Evolutionary conservation across 1,139 yeast genomes (phyloP).

Genomic region (Debaryomyces singareniensis): DNA sequence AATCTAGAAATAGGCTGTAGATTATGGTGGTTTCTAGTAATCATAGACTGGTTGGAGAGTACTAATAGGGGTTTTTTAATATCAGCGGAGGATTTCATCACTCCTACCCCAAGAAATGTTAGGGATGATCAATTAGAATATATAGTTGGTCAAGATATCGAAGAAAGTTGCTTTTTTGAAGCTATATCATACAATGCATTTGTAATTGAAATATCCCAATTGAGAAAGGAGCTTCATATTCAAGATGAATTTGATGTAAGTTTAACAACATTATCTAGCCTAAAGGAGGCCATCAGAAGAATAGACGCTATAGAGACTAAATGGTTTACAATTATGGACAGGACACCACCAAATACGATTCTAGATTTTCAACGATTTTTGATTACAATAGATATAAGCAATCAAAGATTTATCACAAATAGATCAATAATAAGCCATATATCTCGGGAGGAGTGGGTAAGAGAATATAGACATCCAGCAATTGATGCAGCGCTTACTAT

Average conservation of each 20-base stretch:
- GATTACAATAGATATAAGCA: background rate
- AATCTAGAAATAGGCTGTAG: constrained; percentile 20
- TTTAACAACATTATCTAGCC: constrained; percentile 4
- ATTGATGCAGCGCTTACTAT: constrained; percentile 3
- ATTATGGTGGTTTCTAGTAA: constrained; percentile 27
- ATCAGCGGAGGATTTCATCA: constrained; percentile 13
- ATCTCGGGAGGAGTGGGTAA: constrained; percentile 1
- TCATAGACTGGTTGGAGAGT: constrained; percentile 28
- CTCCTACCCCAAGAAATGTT: constrained; percentile 17
- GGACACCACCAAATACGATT: background rate
- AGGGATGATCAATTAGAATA: constrained; percentile 8
- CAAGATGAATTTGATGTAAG: constrained; percentile 1
- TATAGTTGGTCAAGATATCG: constrained; percentile 2
- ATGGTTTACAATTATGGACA: constrained; percentile 1
- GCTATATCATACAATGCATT: constrained; percentile 9
- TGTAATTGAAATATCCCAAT: constrained; percentile 7
- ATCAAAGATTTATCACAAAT: constrained; percentile 6
- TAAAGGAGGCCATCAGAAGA: constrained; percentile 1
- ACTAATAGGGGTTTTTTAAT: constrained; percentile 16
- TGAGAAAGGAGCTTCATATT: constrained; percentile 7
- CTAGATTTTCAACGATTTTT: background rate
- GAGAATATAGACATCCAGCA: constrained; percentile 6
- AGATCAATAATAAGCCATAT: constrained; percentile 5
- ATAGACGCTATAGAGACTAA: constrained; percentile 1
- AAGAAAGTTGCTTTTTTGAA: constrained; percentile 7